Base-by-base conservation (phyloP, 1,139 yeast species). In the Chernovozyma sophiae-reginae region DNA sequence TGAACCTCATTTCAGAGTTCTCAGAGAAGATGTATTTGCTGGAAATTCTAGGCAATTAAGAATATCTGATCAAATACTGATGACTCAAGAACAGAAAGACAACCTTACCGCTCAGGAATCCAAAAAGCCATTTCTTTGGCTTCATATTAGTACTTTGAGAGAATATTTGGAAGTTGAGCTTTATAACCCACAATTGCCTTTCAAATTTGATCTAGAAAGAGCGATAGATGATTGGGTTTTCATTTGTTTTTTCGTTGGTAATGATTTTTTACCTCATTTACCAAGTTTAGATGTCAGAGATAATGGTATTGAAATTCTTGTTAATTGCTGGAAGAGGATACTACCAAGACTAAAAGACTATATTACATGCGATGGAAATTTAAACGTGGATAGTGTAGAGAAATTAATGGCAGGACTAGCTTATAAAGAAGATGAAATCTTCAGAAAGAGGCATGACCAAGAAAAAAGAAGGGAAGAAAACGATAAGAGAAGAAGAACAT, bases 171-270 rank as follows among this genome's bases (percentile, higher is more conserved):
- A 82, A 39, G 78, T 86, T 10, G 99, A 94, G 58, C 69, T 94
- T 38, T 72, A 67, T 42, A 77, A 85, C 22, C 87, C 90, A 2
- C 72, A 81, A 32, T 57, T 83, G 23, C 74, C 87, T 1, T 83
- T 86, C 51, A 75, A 80, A 14, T 89, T 84, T 61, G 97, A 92
- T 55, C 62, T 89, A 43, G 99, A 94, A 62, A 73, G 98, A 41
- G 97, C 97, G 3, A 82, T 94, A 43, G 99, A 94, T 57, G 99
- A 94, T 63, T 94, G 98, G 98, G 90, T 94, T 14, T 94, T 94
- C 49, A 84, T 94, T 90, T 92, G 97, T 73, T 94, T 94, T 67
- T 94, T 94, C 56, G 95, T 92, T 41, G 99, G 99, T 58, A 94
- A 94, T 56, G 99, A 94, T 77, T 94, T 94, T 71, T 70, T 94